These are phyloP conservation scores for Hirsutella thompsonii DNA, from an alignment of 2,329 filamentous ascomycete species.

Conservation along the genomic window DNA sequence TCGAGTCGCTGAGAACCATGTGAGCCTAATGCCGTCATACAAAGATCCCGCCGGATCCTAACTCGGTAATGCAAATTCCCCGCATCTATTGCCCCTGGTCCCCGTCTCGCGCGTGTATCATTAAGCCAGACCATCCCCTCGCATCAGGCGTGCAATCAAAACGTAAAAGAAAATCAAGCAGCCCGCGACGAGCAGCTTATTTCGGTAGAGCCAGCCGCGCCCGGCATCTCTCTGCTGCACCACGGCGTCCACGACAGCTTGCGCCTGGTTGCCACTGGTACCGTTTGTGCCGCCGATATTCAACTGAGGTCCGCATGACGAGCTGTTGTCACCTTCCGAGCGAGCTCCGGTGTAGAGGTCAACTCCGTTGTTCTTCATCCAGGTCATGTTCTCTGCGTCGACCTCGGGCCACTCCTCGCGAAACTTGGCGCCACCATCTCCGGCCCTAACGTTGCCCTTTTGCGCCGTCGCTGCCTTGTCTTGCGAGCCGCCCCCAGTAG, in stretches of 20 bases:
- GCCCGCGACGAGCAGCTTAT: conserved; percentile 64
- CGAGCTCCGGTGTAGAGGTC: conserved; percentile 63
- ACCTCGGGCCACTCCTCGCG: conserved; percentile 78
- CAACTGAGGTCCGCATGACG: conserved; percentile 38
- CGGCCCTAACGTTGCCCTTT: conserved; percentile 77
- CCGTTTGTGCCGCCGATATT: conserved; percentile 46
- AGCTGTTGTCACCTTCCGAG: conserved; percentile 32
- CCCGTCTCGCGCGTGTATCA: neutral
- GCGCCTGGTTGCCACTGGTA: conserved; percentile 49
- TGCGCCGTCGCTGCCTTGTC: conserved; percentile 35
- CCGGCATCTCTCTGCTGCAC: conserved; percentile 68
- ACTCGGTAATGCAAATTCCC: neutral
- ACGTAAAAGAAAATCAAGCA: conserved; percentile 71
- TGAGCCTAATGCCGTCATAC: neutral
- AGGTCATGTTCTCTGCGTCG: conserved; percentile 80
- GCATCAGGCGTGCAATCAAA: conserved; percentile 62
- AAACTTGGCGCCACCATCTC: conserved; percentile 88
- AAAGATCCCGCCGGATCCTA: neutral
- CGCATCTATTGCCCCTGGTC: neutral
- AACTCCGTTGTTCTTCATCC: conserved; percentile 75
- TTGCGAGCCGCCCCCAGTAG: conserved; percentile 73
- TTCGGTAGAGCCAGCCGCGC: conserved; percentile 66
- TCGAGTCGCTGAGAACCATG: neutral
- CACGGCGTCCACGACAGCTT: conserved; percentile 64
- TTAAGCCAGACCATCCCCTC: conserved; percentile 23